Conservation (phyloP, 2,329 filamentous ascomycete genomes). For the Cordyceps javanica region DNA sequence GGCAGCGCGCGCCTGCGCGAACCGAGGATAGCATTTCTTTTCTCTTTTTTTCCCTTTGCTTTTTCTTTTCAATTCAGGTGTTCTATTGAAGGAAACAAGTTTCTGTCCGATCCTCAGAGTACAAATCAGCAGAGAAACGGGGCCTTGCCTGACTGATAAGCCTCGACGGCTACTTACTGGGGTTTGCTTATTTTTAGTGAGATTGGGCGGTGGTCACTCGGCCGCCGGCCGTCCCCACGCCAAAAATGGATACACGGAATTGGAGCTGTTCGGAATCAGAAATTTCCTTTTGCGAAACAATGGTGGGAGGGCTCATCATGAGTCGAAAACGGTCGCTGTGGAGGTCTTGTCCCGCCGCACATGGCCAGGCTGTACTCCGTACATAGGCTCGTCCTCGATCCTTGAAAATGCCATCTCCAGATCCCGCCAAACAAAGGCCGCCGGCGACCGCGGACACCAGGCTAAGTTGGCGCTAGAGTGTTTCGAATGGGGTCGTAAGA, state of each 20-base stretch:
- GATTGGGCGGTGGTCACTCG: not conserved
- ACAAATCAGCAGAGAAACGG: not conserved
- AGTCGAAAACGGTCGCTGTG: not conserved
- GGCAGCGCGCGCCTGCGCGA: slow-evolving; percentile 4
- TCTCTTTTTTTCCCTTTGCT: not conserved
- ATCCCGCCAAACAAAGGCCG: not conserved
- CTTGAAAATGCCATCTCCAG: not conserved
- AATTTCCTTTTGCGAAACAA: not conserved
- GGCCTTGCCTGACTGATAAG: not conserved
- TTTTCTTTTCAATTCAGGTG: not conserved
- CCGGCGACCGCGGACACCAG: not conserved
- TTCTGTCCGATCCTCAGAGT: not conserved
- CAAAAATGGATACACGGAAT: slow-evolving; percentile 3
- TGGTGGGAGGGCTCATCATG: not conserved
- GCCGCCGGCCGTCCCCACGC: slow-evolving; percentile 7
- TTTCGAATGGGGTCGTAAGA: not conserved
- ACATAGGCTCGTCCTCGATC: not conserved
- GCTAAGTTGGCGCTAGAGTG: not conserved
- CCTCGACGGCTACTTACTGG: not conserved
- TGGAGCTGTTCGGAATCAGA: not conserved
- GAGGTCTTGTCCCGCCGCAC: not conserved
- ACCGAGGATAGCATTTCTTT: slow-evolving; percentile 5
- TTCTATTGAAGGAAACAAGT: not conserved
- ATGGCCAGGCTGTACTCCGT: not conserved
- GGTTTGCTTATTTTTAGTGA: slow-evolving; percentile 5